These are phyloP conservation scores for Monosporozyma aerobia DNA, from an alignment of 805 yeast species.

Conservation along the genomic window DNA sequence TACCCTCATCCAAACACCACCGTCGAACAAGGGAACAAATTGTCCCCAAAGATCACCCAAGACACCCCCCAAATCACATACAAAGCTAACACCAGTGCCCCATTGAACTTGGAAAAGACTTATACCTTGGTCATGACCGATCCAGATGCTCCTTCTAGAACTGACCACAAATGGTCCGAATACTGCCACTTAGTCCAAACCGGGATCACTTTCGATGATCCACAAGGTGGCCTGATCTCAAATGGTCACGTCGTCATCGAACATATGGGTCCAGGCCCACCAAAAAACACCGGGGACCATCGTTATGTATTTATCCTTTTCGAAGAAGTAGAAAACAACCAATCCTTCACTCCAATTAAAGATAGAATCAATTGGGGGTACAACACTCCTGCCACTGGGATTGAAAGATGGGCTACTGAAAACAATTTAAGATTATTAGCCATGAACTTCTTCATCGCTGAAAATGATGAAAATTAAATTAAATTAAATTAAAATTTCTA, in stretches of 20 bases:
- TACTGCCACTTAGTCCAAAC: slow-evolving; percentile 65
- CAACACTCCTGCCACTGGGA: slow-evolving; percentile 72
- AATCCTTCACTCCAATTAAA: slow-evolving; percentile 12
- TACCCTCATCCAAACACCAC: slow-evolving; percentile 16
- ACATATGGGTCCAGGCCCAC: slow-evolving; percentile 87
- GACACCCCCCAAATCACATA: slow-evolving; percentile 54
- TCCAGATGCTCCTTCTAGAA: slow-evolving; percentile 86
- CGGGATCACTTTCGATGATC: slow-evolving; percentile 28
- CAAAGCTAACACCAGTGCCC: slow-evolving; percentile 35
- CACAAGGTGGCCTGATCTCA: slow-evolving; percentile 5
- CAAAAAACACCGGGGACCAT: slow-evolving; percentile 75
- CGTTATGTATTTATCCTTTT: slow-evolving; percentile 72
- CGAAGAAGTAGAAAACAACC: slow-evolving; percentile 42
- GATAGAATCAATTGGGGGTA: slow-evolving; percentile 61
- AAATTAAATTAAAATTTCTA: background rate
- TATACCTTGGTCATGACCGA: slow-evolving; percentile 78
- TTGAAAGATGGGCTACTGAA: slow-evolving; percentile 59
- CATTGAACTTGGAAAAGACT: slow-evolving; percentile 23
- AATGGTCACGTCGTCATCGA: slow-evolving; percentile 39
- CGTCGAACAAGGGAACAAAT: slow-evolving; percentile 71
- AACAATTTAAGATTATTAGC: slow-evolving; percentile 59
- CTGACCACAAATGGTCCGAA: slow-evolving; percentile 83
- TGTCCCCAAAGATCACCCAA: slow-evolving; percentile 59
- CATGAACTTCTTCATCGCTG: slow-evolving; percentile 79
- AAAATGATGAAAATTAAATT: slow-evolving; percentile 30